Conservation (phyloP, 176 grass and related monocot genomes). For the Eleusine coracana region DNA sequence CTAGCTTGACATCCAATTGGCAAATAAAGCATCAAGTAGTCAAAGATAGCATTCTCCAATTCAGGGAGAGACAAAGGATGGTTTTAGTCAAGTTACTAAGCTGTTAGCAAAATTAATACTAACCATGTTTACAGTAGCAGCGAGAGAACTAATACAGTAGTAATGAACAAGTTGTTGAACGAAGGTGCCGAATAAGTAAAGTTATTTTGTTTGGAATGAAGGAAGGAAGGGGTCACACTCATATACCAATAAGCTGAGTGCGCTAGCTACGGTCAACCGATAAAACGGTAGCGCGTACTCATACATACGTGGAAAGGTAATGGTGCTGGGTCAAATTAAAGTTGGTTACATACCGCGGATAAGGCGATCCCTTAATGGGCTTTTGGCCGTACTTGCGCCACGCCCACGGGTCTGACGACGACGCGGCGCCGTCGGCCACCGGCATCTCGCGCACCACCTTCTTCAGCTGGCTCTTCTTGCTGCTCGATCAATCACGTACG, state of each 20-base stretch:
- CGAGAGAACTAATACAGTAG: neutral
- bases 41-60: neutral
- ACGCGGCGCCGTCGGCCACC: slow-evolving; percentile 61
- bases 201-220: neutral
- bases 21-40: neutral
- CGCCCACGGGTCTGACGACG: slow-evolving; percentile 82
- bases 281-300: neutral
- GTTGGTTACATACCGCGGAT: slow-evolving; percentile 66
- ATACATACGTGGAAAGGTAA: slow-evolving; percentile 30
- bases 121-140: neutral
- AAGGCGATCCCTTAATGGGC: slow-evolving; percentile 98
- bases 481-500: slow-evolving; percentile 1
- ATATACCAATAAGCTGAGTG: neutral
- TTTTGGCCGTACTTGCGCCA: slow-evolving; percentile 99
- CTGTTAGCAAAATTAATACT: no score
- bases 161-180: neutral
- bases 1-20: neutral
- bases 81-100: neutral
- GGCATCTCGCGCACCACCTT: slow-evolving; percentile 88
- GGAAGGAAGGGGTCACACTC: neutral
- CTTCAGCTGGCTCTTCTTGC: slow-evolving; percentile 89
- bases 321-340: neutral
- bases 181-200: neutral
- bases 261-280: neutral
- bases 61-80: no score